Base-by-base conservation (phyloP, 345 rosid genomes). In the Clausena lansium region DNA sequence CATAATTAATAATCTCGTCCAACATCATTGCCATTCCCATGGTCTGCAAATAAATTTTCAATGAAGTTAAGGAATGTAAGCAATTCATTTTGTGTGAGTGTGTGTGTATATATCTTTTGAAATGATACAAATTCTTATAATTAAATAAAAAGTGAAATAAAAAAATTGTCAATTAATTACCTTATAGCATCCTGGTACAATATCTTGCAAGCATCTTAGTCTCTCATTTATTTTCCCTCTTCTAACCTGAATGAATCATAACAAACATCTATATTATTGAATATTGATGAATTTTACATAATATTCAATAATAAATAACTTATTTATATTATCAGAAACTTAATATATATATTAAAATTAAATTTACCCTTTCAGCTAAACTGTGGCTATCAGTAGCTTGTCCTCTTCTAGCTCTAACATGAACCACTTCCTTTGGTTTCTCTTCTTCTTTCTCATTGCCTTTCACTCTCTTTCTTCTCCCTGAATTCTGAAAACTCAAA, bases 371-470 rank as follows among this genome's bases (percentile, higher is more conserved):
- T 84, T 94, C 98, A 7, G 98, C 95, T 81, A 94, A 88, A 85
- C 98, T 94, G 83, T 94, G 98, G 77, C 90, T 94, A 77, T 92
- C 94, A 71, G 97, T 94, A 76, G 98, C 98, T 86, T 94, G 95
- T 70, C 98, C 98, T 84, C 97, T 90, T 85, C 92, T 84, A 54
- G 98, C 98, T 90, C 98, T 92, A 30, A 94, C 97, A 79, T 92
- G 98, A 84, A 94, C 92, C 35, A 92, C 97, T 73, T 90, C 95
- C 78, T 81, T 87, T 39, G 88, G 84, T 77, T 82, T 84, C 75
- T 83, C 85, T 7, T 86, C 88, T 76, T 70, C 84, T 73, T 82
- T 73, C 22, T 78, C 91, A 39, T 80, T 81, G 50, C 38, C 77
- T 80, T 88, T 89, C 70, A 54, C 78, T 83, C 83, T 88, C 73